These are phyloP conservation scores for Juglanconis sp. DNA, from an alignment of 2,329 filamentous ascomycete genomes.

Conservation along the genomic window DNA sequence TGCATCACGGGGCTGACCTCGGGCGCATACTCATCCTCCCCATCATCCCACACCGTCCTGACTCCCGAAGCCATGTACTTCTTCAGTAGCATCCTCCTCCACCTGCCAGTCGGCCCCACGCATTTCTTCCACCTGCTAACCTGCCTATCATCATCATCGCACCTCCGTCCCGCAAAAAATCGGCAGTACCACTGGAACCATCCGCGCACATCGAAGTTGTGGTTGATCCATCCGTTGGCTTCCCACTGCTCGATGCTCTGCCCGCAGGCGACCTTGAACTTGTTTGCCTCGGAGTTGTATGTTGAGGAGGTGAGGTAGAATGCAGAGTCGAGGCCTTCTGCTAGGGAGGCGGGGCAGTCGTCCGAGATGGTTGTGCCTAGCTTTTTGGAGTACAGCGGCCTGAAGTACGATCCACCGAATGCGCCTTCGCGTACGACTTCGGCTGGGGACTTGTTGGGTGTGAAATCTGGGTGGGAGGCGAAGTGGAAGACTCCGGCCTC, in stretches of 20 bases:
- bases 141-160: conserved; percentile 50
- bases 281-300: conserved; percentile 49
- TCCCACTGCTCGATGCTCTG: conserved; percentile 56
- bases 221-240: conserved; percentile 52
- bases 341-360: conserved; percentile 46
- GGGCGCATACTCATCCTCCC: conserved; percentile 34
- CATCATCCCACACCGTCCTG: conserved; percentile 42
- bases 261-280: conserved; percentile 49
- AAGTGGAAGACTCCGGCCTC: conserved; percentile 44
- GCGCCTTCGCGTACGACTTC: conserved; percentile 49
- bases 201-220: conserved; percentile 48
- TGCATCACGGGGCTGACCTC: conserved; percentile 54
- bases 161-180: conserved; percentile 48
- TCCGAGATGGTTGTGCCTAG: conserved; percentile 39
- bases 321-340: conserved; percentile 34
- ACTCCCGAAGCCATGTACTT: conserved; percentile 44
- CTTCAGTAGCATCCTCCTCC: conserved; percentile 48
- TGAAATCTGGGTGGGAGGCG: conserved; percentile 39
- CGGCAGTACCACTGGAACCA: conserved; percentile 58
- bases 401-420: conserved; percentile 52
- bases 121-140: conserved; percentile 50
- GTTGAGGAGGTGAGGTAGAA: conserved; percentile 35
- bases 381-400: conserved; percentile 41
- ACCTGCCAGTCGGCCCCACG: conserved; percentile 48
- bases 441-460: conserved; percentile 51